phyloP scores from a whole-genome alignment of 768 basidiomycete genomes.

The Serendipita vermifera region DNA sequence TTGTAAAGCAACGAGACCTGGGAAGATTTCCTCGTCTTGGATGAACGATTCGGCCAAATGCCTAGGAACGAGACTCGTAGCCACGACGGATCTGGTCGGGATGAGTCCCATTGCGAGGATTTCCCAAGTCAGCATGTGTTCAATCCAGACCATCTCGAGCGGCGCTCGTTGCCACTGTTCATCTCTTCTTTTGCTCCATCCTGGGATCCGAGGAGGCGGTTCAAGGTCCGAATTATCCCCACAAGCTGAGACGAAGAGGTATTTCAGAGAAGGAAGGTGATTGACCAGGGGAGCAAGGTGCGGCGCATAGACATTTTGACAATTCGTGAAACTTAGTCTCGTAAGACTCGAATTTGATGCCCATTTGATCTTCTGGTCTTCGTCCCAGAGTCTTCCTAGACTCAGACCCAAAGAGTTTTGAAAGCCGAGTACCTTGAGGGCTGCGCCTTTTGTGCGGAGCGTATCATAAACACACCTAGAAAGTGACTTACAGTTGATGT shows the following conservation, averaged over 20 bases:
- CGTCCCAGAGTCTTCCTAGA: background rate
- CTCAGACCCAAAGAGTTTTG: background rate
- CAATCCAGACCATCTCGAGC: background rate
- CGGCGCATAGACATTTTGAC: background rate
- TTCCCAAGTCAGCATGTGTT: conserved; percentile 4
- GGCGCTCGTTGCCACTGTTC: background rate
- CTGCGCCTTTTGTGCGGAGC: background rate
- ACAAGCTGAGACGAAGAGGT: background rate
- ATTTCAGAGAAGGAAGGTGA: background rate
- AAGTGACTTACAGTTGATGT: background rate
- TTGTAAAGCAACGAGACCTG: background rate
- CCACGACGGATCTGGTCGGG: background rate
- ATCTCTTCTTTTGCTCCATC: conserved; percentile 1
- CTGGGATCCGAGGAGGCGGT: background rate
- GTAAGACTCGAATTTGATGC: background rate
- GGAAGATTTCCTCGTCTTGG: background rate
- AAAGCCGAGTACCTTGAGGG: background rate
- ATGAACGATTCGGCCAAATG: background rate
- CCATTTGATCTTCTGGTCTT: background rate
- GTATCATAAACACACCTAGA: background rate
- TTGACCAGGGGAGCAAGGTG: background rate
- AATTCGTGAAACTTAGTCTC: background rate
- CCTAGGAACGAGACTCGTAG: background rate
- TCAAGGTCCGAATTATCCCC: background rate
- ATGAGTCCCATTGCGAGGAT: background rate